Base-by-base conservation (phyloP, 306 rosid genomes). In the barrel medic (Medicago truncatula) region DNA sequence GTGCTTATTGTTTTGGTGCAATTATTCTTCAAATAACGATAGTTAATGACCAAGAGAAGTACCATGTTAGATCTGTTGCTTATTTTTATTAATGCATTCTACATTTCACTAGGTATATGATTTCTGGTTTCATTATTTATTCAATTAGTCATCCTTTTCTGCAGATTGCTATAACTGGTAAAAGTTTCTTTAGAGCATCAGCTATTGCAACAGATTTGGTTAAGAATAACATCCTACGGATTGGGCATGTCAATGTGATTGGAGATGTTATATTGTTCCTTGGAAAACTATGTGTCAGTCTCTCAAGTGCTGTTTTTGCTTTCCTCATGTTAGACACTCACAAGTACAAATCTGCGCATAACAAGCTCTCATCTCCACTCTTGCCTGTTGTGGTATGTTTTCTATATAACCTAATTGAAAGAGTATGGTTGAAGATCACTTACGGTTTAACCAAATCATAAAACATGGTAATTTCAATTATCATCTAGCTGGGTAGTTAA, bases 321-420 rank as follows among this genome's bases (percentile, higher is more conserved):
- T 92, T 95, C 85, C 92, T 92, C 79, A 95, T 95, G 99, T 78
- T 92, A 88, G 98, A 95, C 76, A 21, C 86, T 25, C 97, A 92
- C 92, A 90, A 77, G 76, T 95, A 86, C 86, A 89, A 76, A 76
- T 80, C 91, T 54, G 68, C 85, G 5, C 99, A 92, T 87, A 86
- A 93, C 91, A 94, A 90, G 96, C 90, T 95, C 83, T 76, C 98
- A 61, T 95, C 99, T 83, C 99, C 99, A 0, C 87, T 92, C 72
- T 90, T 92, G 65, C 99, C 99, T 12, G 97, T 90, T 10, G 8
- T 88, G 97, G 97, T 92, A 95, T n/a, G 96, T 76, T 86, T 83
- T 43, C 66, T 49, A 31, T 61, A 49, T 64, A 15, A 53, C 73
- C 43, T 71, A 44, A 28, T 34, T 34, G 38, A 34, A 34, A 34